Evolutionary conservation across 805 yeast species (phyloP).

Genomic region (Teunomyces funiuensis): DNA sequence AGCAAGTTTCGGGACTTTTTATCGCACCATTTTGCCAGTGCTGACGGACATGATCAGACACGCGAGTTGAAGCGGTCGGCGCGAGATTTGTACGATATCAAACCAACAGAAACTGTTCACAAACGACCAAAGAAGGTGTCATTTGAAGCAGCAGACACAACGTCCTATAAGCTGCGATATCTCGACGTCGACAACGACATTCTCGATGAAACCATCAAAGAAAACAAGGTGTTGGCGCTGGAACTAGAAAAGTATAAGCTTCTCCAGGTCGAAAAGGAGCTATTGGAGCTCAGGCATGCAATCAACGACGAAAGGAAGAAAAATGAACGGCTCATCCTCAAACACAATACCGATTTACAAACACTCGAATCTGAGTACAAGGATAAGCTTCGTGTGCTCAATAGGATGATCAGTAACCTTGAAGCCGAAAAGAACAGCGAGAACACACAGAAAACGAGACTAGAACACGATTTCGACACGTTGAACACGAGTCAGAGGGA

Average conservation of each 20-base stretch:
- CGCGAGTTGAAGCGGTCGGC: slow-evolving; percentile 17
- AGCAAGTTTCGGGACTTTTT: slow-evolving; percentile 2
- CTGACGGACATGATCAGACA: slow-evolving; percentile 2
- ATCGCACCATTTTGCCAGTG: neutral
- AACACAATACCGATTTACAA: neutral
- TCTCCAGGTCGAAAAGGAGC: slow-evolving; percentile 1
- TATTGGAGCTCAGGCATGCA: neutral
- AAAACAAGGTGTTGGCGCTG: neutral
- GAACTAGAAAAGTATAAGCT: slow-evolving; percentile 1
- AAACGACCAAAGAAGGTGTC: slow-evolving; percentile 14
- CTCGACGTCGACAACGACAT: slow-evolving; percentile 14
- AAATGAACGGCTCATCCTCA: neutral
- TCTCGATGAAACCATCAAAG: slow-evolving; percentile 14
- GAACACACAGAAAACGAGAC: neutral
- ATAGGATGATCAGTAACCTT: neutral
- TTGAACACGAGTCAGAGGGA: neutral
- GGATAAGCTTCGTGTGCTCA: neutral
- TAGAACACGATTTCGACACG: neutral
- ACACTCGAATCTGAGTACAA: neutral
- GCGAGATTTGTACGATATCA: slow-evolving; percentile 11
- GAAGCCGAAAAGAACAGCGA: neutral
- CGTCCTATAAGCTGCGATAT: neutral
- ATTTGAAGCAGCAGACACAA: slow-evolving; percentile 8
- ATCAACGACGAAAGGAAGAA: neutral
- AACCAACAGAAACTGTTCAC: neutral